Evolutionary conservation across 768 basidiomycete species (phyloP), one percentile per base, ranked within the genome.

Genomic region (Leccinum imitatum): DNA sequence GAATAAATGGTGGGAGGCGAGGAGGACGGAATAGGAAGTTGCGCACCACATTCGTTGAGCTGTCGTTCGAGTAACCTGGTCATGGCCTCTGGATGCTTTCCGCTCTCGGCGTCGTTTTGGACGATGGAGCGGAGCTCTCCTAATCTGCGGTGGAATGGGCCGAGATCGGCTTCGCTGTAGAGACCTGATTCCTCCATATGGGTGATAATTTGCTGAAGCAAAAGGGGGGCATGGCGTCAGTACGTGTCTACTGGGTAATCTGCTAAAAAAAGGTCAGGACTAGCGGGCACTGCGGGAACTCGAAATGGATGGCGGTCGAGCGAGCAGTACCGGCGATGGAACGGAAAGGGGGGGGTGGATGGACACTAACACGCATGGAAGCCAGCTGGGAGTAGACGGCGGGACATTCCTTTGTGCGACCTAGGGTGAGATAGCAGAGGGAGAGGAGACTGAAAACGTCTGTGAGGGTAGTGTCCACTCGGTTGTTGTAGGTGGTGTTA

Each of bases 361-460:
- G 55, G 48, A 59, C 55, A 87, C 94, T 83, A 69, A 98, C 95
- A 76, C 91, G 80, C 89, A 99, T 97, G 60, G 90, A 94, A 41
- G 94, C 93, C 63, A 98, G 87, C 69, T 98, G 97, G 63, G 92
- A 93, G 74, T 97, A 99, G 0, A 91, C 93, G 25, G 95, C 96
- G 0, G 96, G 95, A 10, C 89, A 89, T 74, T 98, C 95, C 65
- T 88, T 86, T 44, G 93, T 95, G 78, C 95, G 95, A 47, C 97
- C 97, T 62, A 99, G 95, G 39, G 95, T 97, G 67, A 99, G 87
- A 80, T 95, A 99, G 82, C 97, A 98, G 64, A 99, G 84, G 14
- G 94, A 96, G 48, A 99, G 84, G 53, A 99, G 82, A 69, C 85
- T 89, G 78, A 98, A 98, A 39, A 98, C 96, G 76, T 99, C 97